Conservation (phyloP, 2,329 filamentous ascomycete genomes). For the Neopestalotiopsis rosae region DNA sequence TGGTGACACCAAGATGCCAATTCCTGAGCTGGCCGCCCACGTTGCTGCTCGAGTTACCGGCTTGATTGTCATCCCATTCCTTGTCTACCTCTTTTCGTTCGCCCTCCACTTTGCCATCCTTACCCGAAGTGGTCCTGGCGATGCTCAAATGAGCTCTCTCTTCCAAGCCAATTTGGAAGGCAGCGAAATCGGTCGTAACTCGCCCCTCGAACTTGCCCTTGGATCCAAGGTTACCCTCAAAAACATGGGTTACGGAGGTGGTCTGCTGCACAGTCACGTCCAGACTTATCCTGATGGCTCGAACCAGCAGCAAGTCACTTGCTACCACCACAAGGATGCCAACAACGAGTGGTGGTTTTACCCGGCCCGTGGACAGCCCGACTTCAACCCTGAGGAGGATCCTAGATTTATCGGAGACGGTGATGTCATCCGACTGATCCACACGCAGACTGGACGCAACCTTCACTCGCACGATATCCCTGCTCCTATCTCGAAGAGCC, state of each 20-base stretch:
- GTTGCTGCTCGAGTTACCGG: constrained; percentile 80
- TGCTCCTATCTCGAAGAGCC: constrained; percentile 86
- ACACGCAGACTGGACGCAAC: constrained; percentile 95
- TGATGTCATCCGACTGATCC: constrained; percentile 82
- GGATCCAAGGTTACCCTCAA: constrained; percentile 93
- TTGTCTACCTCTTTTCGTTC: constrained; percentile 96
- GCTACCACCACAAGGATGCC: constrained; percentile 99
- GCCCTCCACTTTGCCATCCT: constrained; percentile 93
- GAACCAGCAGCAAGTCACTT: constrained; percentile 93
- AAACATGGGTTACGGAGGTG: constrained; percentile 99
- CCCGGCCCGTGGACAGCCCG: constrained; percentile 79
- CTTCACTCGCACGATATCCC: constrained; percentile 91
- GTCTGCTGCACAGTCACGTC: constrained; percentile 93
- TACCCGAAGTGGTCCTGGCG: constrained; percentile 90
- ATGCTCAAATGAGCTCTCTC: constrained; percentile 99
- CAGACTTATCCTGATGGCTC: constrained; percentile 97
- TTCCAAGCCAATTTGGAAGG: constrained; percentile 97
- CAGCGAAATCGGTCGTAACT: constrained; percentile 92
- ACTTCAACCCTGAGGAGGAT: constrained; percentile 74
- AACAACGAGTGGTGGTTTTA: constrained; percentile 99
- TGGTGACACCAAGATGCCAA: constrained; percentile 87
- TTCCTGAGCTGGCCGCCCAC: constrained; percentile 71
- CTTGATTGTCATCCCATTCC: constrained; percentile 84
- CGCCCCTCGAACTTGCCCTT: constrained; percentile 87
- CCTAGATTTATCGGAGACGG: constrained; percentile 81